These are phyloP conservation scores for Dictyostelium capitatum DNA, from an alignment of 78 protist genomes.

Conservation along the genomic window DNA sequence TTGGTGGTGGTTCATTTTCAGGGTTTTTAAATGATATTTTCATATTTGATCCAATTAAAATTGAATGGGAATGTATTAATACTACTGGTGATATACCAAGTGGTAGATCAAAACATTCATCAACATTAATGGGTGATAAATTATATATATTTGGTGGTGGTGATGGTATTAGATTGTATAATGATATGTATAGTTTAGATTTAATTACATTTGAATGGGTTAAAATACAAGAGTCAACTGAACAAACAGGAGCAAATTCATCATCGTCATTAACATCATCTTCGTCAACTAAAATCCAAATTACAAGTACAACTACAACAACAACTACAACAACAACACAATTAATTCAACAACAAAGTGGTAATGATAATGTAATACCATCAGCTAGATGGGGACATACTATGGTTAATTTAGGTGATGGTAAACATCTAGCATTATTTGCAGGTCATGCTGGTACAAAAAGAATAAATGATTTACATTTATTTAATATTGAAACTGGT, in stretches of 20 bases:
- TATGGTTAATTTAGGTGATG: constrained; percentile 33
- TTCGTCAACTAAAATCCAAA: too few relatives aligned
- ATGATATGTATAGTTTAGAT: constrained; percentile 69
- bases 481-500: constrained; percentile 34
- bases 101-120: constrained; percentile 76
- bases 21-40: constrained; percentile 65
- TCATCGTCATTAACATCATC: too few relatives aligned
- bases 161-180: constrained; percentile 75
- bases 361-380: constrained; percentile 8
- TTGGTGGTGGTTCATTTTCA: constrained; percentile 79
- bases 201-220: constrained; percentile 31
- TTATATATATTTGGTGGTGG: constrained; percentile 83
- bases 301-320: not conserved
- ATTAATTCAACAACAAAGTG: not conserved
- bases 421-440: constrained; percentile 7
- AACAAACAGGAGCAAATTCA: not conserved
- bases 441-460: constrained; percentile 67
- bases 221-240: constrained; percentile 8
- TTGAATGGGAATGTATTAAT: not conserved
- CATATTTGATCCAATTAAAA: constrained; percentile 22
- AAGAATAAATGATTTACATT: constrained; percentile 47
- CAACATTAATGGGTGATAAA: constrained; percentile 37
- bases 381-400: constrained; percentile 77
- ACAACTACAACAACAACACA: not conserved
- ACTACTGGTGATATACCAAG: constrained; percentile 43